These are phyloP conservation scores for Cutaneotrichosporon spelunceum DNA, from an alignment of 1,284 basidiomycete species.

Conservation along the genomic window DNA sequence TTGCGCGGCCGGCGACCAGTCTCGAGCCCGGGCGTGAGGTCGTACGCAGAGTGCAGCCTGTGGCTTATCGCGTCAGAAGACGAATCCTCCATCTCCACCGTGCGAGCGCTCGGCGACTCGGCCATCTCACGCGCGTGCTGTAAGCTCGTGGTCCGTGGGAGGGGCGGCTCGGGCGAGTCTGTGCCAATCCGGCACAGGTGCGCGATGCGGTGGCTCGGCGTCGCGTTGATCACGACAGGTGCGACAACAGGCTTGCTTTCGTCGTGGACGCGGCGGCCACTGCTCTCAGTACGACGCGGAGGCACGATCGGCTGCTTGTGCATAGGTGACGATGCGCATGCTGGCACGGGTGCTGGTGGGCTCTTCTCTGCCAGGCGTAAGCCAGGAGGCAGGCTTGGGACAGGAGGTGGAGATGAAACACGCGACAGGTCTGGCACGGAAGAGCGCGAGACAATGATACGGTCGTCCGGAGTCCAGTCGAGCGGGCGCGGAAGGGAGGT, in stretches of 20 bases:
- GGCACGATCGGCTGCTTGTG: not conserved
- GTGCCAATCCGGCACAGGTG: not conserved
- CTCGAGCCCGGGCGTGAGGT: slow-evolving; percentile 24
- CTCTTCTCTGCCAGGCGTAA: slow-evolving; percentile 2
- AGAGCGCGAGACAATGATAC: slow-evolving; percentile 13
- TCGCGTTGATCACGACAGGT: not conserved
- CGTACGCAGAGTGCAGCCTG: slow-evolving; percentile 10
- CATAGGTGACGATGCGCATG: not conserved
- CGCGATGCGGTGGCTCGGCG: not conserved
- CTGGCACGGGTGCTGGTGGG: not conserved
- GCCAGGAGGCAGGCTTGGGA: not conserved
- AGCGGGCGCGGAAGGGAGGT: not conserved
- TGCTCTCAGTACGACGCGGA: not conserved
- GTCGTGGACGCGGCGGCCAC: not conserved
- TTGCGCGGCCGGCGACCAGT: slow-evolving; percentile 20
- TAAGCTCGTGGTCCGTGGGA: not conserved
- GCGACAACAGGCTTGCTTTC: not conserved
- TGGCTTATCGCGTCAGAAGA: not conserved
- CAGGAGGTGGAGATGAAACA: not conserved
- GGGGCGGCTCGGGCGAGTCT: not conserved
- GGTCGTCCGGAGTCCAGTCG: slow-evolving; percentile 19
- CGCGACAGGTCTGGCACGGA: slow-evolving; percentile 14
- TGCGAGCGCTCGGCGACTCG: not conserved
- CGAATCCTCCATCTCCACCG: not conserved
- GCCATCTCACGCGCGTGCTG: not conserved